These are phyloP conservation scores for Trichoderma virens DNA, from an alignment of 495 filamentous ascomycete genomes.

Conservation along the genomic window DNA sequence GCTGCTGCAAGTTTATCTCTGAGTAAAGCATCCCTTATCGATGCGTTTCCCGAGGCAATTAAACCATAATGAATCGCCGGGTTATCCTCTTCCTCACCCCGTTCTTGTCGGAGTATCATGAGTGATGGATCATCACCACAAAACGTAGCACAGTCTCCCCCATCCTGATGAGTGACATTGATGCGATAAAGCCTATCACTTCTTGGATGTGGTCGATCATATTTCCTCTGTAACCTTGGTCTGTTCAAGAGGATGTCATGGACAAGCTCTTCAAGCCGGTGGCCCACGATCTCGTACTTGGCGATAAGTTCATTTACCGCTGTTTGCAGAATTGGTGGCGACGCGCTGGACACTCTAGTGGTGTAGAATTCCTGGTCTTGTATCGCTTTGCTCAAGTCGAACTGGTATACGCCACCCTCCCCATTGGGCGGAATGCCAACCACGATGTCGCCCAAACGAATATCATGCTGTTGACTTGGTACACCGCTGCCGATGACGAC, in stretches of 20 bases:
- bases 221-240: slow-evolving; percentile 12
- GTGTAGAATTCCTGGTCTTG: slow-evolving; percentile 17
- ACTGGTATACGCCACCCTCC: slow-evolving; percentile 19
- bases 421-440: slow-evolving; percentile 19
- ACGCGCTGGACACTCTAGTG: background rate
- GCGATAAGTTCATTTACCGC: slow-evolving; percentile 1
- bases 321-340: background rate
- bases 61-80: slow-evolving; percentile 15
- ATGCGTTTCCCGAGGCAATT: slow-evolving; percentile 21
- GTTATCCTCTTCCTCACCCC: background rate
- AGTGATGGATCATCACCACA: background rate
- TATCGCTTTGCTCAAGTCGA: slow-evolving; percentile 23
- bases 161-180: background rate
- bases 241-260: background rate
- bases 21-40: slow-evolving; percentile 21
- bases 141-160: background rate
- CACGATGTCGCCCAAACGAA: slow-evolving; percentile 34
- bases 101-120: background rate
- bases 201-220: slow-evolving; percentile 8
- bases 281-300: slow-evolving; percentile 10
- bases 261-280: background rate
- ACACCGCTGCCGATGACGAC: background rate
- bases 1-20: slow-evolving; percentile 9
- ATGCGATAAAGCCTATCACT: background rate
- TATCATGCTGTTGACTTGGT: slow-evolving; percentile 18